phyloP scores from a whole-genome alignment of 768 basidiomycete genomes.

The Trametes coccinea region DNA sequence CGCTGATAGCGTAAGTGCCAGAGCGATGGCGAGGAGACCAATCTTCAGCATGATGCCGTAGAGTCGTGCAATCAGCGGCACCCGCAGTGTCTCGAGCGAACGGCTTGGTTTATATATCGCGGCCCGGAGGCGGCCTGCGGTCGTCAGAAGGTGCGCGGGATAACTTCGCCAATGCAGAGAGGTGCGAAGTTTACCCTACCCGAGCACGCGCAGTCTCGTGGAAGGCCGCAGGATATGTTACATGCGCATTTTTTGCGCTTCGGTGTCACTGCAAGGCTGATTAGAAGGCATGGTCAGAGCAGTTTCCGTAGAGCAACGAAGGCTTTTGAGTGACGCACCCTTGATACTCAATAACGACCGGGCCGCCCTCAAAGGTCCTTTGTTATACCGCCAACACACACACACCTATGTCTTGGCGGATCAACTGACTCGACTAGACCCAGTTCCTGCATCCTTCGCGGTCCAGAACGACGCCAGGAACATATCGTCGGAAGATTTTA shows the following conservation, averaged over 20 bases:
- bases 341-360: no score
- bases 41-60: conserved; percentile 17
- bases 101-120: not conserved
- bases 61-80: not conserved
- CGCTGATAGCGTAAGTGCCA: conserved; percentile 26
- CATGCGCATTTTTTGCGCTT: not conserved
- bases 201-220: conserved; percentile 2
- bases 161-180: conserved; percentile 3
- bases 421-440: no score
- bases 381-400: no score
- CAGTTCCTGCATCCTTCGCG: no score
- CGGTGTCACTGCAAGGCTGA: not conserved
- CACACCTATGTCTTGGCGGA: no score
- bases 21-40: conserved; percentile 23
- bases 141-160: conserved; percentile 5
- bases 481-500: no score
- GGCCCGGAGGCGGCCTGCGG: not conserved
- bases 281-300: no score
- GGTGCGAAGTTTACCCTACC: conserved; percentile 18
- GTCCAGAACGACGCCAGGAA: no score
- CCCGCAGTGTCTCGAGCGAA: not conserved
- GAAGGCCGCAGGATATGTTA: not conserved
- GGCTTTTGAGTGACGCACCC: no score
- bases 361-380: no score
- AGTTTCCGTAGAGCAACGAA: no score